Base-by-base conservation (phyloP, 441 rosid species). In the Geranium incanum region DNA sequence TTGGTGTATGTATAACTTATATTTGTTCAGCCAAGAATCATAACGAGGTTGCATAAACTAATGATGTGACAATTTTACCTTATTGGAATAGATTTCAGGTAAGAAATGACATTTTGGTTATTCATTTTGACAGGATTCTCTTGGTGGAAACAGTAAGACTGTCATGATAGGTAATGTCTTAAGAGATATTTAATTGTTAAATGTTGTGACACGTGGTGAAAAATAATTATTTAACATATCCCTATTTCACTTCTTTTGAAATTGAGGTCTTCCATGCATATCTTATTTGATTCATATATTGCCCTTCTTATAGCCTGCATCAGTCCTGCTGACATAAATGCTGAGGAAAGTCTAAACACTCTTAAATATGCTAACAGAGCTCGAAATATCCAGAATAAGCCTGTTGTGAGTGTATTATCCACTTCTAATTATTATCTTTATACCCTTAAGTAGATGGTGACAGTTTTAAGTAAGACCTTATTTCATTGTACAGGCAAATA, bases 351-450 rank as follows among this genome's bases (percentile, higher is more conserved):
- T 65, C 82, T 87, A 9, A 85, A 84, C 78, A 85, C 89, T 16
- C 84, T 87, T 73, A 87, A 85, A 71, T 87, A 87, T 71, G 91
- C 89, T 36, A 87, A 87, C 67, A 88, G 91, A 71, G 91, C 91
- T 81, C 85, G 91, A 70, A 85, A 87, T 83, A 87, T 87, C 63
- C 87, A 87, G 78, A 87, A 87, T 74, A 87, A 85, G 81, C 89
- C 84, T 63, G 85, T 87, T 76, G 91, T 87, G 80, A 82, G 89
- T 76, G 69, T 65, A 43, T 57, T 33, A 36, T 73, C 13, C 15
- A 43, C 69, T 68, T 36, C 48, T 45, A 16, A 59, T 73, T 62
- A 52, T 69, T 70, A 62, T n/a, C 33, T 69, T 45, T 70, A 41
- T 43, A 41, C 52, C 69, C 38, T 38, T 43, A 21, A 66, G 59